A percentile compares a stretch with the other conserved stretches of the same genome.
These are phyloP conservation scores for Suillus hirtellus DNA, from an alignment of 768 basidiomycete genomes.

Conservation along the genomic window DNA sequence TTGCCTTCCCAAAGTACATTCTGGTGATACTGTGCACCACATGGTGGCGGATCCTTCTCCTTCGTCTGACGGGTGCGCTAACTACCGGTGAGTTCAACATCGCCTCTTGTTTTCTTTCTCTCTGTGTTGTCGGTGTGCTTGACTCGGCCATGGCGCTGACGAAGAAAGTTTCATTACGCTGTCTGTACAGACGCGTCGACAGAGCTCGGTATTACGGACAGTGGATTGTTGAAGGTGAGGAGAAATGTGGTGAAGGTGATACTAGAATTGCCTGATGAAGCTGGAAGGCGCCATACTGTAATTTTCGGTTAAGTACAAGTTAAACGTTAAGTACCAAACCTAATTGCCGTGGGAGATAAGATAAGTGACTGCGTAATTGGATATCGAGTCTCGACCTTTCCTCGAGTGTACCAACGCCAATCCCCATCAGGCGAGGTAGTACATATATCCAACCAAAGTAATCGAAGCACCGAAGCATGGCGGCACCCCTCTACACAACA, in stretches of 20 bases:
- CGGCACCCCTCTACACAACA: conserved; percentile 94
- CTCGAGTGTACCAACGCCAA: neutral
- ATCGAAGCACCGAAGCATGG: conserved; percentile 50
- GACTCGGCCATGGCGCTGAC: neutral
- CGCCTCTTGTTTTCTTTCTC: neutral
- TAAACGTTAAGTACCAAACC: neutral
- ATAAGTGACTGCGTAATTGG: neutral
- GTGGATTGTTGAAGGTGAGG: neutral
- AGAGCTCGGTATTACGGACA: neutral
- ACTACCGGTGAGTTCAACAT: neutral
- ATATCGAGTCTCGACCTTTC: neutral
- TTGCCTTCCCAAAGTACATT: conserved; percentile 1
- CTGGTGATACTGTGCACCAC: neutral
- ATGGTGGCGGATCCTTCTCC: neutral
- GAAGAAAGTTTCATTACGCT: too few species aligned
- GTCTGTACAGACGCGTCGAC: too few species aligned
- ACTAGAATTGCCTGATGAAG: neutral
- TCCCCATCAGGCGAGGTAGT: neutral
- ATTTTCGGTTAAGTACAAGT: neutral
- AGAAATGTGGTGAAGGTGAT: neutral
- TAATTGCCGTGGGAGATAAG: conserved; percentile 6
- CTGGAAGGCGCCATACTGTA: neutral
- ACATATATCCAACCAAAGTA: neutral
- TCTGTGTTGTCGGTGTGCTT: neutral
- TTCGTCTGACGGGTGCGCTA: neutral